A percentile compares a stretch with the other conserved stretches of the same genome.
These are phyloP conservation scores for Lasiosphaeris hirsuta DNA, from an alignment of 495 filamentous ascomycete genomes.

Conservation along the genomic window DNA sequence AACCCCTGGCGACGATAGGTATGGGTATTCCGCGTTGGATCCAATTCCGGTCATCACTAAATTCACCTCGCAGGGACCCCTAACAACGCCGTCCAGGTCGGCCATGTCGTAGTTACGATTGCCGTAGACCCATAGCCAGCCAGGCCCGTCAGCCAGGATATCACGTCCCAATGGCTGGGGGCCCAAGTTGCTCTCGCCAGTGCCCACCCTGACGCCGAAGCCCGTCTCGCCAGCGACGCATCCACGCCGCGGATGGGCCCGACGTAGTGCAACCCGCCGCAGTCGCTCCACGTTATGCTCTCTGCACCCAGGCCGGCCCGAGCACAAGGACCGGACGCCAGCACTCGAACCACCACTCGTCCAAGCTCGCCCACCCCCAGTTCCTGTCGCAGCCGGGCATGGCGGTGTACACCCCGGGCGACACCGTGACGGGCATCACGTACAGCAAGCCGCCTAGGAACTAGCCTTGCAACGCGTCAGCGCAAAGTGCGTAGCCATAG, in stretches of 20 bases:
- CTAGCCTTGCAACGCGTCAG: constrained; percentile 37
- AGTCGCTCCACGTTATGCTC: constrained; percentile 71
- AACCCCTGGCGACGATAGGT: too few relatives aligned
- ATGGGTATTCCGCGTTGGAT: too few relatives aligned
- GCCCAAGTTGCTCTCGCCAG: too few relatives aligned
- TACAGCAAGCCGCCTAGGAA: constrained; percentile 45
- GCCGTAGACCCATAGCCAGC: too few relatives aligned
- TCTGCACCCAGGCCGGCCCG: constrained; percentile 54
- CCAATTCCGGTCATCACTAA: too few relatives aligned
- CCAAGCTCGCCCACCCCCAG: constrained; percentile 58
- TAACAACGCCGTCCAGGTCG: too few relatives aligned
- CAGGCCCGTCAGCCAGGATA: too few relatives aligned
- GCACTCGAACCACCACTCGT: constrained; percentile 56
- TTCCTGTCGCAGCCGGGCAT: constrained; percentile 55
- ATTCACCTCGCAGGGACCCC: too few relatives aligned
- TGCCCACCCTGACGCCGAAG: too few relatives aligned
- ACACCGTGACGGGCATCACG: constrained; percentile 56
- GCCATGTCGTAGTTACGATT: too few relatives aligned
- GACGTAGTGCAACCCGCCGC: constrained; percentile 61
- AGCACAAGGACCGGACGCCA: constrained; percentile 51
- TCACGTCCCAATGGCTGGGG: too few relatives aligned
- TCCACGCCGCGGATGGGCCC: constrained; percentile 35
- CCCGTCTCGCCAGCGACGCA: too few relatives aligned
- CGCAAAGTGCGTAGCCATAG: constrained; percentile 45
- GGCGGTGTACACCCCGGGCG: constrained; percentile 66